Conservation (phyloP, 2,329 filamentous ascomycete species). For the Fusarium beomiforme region DNA sequence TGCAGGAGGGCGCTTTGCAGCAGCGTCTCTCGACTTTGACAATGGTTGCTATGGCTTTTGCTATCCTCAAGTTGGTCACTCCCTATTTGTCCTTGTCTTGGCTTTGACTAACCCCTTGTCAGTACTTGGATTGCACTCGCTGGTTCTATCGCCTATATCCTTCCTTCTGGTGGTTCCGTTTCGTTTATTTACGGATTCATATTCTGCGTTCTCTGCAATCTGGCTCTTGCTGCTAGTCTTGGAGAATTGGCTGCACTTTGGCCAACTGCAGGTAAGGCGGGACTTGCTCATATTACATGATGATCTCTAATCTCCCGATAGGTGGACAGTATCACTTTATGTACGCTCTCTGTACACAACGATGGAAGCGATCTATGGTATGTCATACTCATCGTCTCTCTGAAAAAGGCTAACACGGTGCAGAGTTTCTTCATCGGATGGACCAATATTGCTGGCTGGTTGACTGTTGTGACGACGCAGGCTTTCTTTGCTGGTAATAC, state of each 20-base stretch:
- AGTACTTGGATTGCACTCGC: constrained; percentile 50
- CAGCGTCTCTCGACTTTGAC: constrained; percentile 49
- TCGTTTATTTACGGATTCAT: constrained; percentile 57
- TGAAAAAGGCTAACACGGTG: not conserved
- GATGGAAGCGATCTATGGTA: constrained; percentile 49
- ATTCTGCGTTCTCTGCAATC: constrained; percentile 56
- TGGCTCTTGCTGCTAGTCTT: constrained; percentile 54
- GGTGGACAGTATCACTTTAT: constrained; percentile 58
- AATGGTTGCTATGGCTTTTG: constrained; percentile 56
- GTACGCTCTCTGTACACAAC: constrained; percentile 51
- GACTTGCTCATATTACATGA: too few relatives aligned
- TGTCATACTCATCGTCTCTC: rapidly evolving
- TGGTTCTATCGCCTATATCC: constrained; percentile 54
- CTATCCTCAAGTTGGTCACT: constrained; percentile 51
- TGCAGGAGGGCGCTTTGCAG: constrained; percentile 4
- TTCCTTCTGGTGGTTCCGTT: constrained; percentile 54
- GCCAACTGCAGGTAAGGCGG: constrained; percentile 52
- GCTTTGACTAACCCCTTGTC: not conserved
- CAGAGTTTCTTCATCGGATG: constrained; percentile 57
- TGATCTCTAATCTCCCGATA: rapidly evolving
- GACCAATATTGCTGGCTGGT: constrained; percentile 56
- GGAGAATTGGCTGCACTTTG: constrained; percentile 56
- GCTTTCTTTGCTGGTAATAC: constrained; percentile 53
- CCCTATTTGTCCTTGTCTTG: not conserved
- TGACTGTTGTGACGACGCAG: constrained; percentile 55